phyloP scores from a whole-genome alignment of 129 eudicot species.

The Silybum marianum region DNA sequence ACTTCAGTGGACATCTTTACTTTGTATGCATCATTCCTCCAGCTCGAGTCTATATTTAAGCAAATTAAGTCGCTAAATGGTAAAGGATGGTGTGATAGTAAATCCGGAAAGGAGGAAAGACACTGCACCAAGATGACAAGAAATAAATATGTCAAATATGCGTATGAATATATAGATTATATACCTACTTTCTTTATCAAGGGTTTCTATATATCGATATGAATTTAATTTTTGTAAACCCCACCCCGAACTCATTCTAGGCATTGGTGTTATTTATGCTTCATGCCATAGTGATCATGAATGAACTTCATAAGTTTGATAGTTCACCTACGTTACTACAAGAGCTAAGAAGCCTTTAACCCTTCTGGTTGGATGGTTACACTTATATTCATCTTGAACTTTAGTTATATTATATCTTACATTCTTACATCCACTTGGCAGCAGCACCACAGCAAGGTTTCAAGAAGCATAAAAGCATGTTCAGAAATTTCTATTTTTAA shows the following conservation, averaged over 20 bases:
- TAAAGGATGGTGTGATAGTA: not conserved
- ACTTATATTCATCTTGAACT: not conserved
- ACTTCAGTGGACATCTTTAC: constrained; percentile 12
- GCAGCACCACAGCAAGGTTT: too few species aligned
- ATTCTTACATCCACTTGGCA: too few species aligned
- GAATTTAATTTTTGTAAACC: not conserved
- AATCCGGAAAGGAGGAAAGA: not conserved
- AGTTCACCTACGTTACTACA: not conserved
- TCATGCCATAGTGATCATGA: not conserved
- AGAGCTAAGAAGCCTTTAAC: not conserved
- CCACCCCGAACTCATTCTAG: not conserved
- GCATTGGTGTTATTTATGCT: not conserved
- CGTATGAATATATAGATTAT: not conserved
- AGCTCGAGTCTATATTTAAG: constrained; percentile 1
- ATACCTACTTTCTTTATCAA: too few species aligned
- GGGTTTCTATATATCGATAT: too few species aligned
- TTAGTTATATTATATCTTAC: not conserved
- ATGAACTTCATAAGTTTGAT: not conserved
- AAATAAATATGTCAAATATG: not conserved
- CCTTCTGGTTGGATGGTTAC: not conserved
- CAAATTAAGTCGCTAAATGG: constrained; percentile 8
- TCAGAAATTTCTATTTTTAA: too few species aligned
- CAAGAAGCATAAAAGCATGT: too few species aligned
- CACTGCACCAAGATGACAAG: not conserved
- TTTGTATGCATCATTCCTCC: constrained; percentile 1